Base-by-base conservation (phyloP, 1,139 yeast species). In the Geotrichum carabidarum region DNA sequence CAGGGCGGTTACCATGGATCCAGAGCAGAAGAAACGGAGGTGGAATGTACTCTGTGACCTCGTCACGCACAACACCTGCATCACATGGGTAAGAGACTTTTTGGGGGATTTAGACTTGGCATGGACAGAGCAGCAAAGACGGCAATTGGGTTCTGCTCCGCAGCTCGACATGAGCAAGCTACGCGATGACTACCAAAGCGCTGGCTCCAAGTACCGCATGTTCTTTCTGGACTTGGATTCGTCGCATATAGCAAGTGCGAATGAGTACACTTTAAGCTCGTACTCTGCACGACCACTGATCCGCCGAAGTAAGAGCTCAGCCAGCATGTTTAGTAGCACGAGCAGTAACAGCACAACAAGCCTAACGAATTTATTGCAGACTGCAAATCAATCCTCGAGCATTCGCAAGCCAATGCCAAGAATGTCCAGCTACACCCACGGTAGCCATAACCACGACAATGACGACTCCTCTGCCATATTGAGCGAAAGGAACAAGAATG, bases 61-160 rank as follows among this genome's bases (percentile, higher is more conserved):
- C 38, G 85, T 91, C 0, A 68, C 76, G 12, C 76, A 78, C 36
- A 83, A 85, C 64, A 93, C 89, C 59, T 85, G 95, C 8, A 79
- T 77, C 50, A 75, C 78, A 51, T 93, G 98, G 98, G 83, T 89
- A 5, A 64, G 70, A 7, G 71, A 75, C 2, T 84, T 93, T 62
- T 65, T 87, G 47, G 64, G 71, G 15, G 77, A 78, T 46, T 81
- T 90, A 31, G 73, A 76, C 45, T 71, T 70, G 11, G 80, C 95
- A 0, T 88, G 93, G 91, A 75, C 74, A 31, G 77, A 78, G 49
- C 84, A 84, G 58, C 68, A 64, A 58, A 68, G 72, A 53, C 76
- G 80, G 52, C 70, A 75, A 37, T 57, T 65, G 12, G 59, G 59
- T 36, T 64, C 63, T 38, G 62, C 71, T 7, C 71, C 71, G n/a